A percentile compares a stretch with the other conserved stretches of the same genome.
phyloP scores from a whole-genome alignment of 1,139 yeast genomes.

The Taphrina wiesneri region DNA sequence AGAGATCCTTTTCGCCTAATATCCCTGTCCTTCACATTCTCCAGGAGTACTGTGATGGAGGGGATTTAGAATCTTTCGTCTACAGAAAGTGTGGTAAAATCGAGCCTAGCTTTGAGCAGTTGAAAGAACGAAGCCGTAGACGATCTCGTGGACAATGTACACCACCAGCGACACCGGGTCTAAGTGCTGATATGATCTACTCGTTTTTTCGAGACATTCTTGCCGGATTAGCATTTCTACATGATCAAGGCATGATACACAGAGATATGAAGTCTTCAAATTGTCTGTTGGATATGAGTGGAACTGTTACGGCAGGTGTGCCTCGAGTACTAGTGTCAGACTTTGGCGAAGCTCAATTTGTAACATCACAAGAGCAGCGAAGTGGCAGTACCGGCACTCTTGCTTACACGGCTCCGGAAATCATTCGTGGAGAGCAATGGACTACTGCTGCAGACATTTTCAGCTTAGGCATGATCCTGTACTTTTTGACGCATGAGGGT shows the following conservation, averaged over 20 bases:
- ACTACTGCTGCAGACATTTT: constrained; percentile 60
- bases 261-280: constrained; percentile 88
- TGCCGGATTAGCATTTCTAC: constrained; percentile 70
- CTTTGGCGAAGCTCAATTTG: constrained; percentile 83
- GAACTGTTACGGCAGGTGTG: constrained; percentile 44
- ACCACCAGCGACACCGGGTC: constrained; percentile 4
- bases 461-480: constrained; percentile 77
- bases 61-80: constrained; percentile 73
- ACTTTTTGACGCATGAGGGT: constrained; percentile 66
- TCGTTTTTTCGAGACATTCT: constrained; percentile 67
- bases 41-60: constrained; percentile 87
- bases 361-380: background rate
- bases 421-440: constrained; percentile 35
- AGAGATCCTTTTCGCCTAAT: constrained; percentile 57
- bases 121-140: constrained; percentile 36
- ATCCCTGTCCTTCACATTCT: constrained; percentile 82
- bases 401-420: constrained; percentile 42
- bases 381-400: constrained; percentile 30
- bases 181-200: constrained; percentile 54
- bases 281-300: constrained; percentile 52
- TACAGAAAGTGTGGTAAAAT: constrained; percentile 24
- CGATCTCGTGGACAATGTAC: constrained; percentile 17
- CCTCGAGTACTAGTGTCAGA: constrained; percentile 80
- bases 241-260: constrained; percentile 72
- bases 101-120: constrained; percentile 37